Evolutionary conservation across 805 yeast genomes (phyloP).

Genomic region (Ogataea saltuana): DNA sequence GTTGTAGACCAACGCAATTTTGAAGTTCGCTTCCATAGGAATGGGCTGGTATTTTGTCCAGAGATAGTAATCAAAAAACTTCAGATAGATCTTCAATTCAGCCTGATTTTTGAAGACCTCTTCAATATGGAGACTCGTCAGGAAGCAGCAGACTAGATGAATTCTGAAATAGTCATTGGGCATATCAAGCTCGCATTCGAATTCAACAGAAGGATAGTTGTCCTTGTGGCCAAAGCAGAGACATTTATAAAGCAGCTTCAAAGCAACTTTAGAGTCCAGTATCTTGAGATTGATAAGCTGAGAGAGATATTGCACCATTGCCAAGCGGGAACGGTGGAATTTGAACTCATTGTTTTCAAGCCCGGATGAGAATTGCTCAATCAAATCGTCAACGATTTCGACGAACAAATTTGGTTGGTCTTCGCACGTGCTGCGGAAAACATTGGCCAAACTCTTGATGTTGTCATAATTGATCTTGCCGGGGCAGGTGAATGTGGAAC

Average conservation of each 20-base stretch:
- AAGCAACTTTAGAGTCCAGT: slow-evolving; percentile 46
- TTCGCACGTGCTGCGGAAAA: slow-evolving; percentile 41
- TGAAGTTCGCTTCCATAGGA: slow-evolving; percentile 63
- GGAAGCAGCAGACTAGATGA: slow-evolving; percentile 49
- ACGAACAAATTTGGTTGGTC: slow-evolving; percentile 44
- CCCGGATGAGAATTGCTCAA: slow-evolving; percentile 66
- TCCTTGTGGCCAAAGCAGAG: slow-evolving; percentile 65
- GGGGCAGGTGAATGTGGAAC: slow-evolving; percentile 55
- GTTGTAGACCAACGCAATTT: slow-evolving; percentile 41
- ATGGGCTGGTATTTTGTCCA: slow-evolving; percentile 59
- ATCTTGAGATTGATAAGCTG: slow-evolving; percentile 53
- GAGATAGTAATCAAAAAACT: slow-evolving; percentile 70
- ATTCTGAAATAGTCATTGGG: slow-evolving; percentile 74
- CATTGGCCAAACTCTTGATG: slow-evolving; percentile 48
- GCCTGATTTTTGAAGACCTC: slow-evolving; percentile 12
- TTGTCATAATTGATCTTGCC: slow-evolving; percentile 61
- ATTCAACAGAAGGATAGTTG: slow-evolving; percentile 52
- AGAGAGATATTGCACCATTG: slow-evolving; percentile 60
- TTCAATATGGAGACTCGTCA: slow-evolving; percentile 34
- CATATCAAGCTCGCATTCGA: slow-evolving; percentile 49
- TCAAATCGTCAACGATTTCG: slow-evolving; percentile 55
- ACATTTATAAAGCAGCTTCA: slow-evolving; percentile 55
- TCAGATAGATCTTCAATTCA: slow-evolving; percentile 42
- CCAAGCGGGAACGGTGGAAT: slow-evolving; percentile 57
- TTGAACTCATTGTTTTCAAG: slow-evolving; percentile 64